These are phyloP conservation scores for Cucurbitaria berberidis DNA, from an alignment of 2,329 filamentous ascomycete species.

Conservation along the genomic window DNA sequence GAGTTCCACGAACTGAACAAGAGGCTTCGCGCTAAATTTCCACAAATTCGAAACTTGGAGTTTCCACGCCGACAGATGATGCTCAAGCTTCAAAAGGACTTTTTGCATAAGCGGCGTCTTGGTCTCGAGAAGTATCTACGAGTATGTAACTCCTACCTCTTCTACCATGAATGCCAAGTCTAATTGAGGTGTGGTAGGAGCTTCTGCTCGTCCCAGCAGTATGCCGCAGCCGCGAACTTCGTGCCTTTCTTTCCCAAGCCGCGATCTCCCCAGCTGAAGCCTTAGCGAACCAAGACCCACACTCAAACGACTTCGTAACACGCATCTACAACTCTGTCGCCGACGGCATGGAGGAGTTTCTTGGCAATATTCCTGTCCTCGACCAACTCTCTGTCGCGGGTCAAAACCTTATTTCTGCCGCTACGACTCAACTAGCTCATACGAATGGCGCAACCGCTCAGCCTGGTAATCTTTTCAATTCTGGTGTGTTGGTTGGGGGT, in stretches of 20 bases:
- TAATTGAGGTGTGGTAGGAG: conserved; percentile 53
- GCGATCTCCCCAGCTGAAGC: conserved; percentile 73
- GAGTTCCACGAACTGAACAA: conserved; percentile 97
- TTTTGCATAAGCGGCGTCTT: conserved; percentile 83
- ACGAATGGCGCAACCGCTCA: conserved; percentile 30
- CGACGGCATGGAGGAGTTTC: conserved; percentile 96
- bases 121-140: conserved; percentile 84
- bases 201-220: conserved; percentile 88
- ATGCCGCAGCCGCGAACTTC: conserved; percentile 88
- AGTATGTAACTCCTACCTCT: conserved; percentile 19
- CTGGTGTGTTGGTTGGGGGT: conserved; percentile 47
- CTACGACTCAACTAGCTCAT: conserved; percentile 58
- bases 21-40: conserved; percentile 80
- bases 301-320: conserved; percentile 79
- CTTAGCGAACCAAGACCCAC: conserved; percentile 65
- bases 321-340: conserved; percentile 95
- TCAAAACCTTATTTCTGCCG: conserved; percentile 85
- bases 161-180: neutral
- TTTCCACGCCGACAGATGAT: conserved; percentile 92
- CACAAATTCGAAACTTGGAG: conserved; percentile 85
- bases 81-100: conserved; percentile 96
- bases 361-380: conserved; percentile 93
- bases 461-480: conserved; percentile 16
- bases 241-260: conserved; percentile 87
- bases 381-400: conserved; percentile 93